These are phyloP conservation scores for Orychophragmus violaceus DNA, from an alignment of 345 rosid genomes.

Conservation along the genomic window DNA sequence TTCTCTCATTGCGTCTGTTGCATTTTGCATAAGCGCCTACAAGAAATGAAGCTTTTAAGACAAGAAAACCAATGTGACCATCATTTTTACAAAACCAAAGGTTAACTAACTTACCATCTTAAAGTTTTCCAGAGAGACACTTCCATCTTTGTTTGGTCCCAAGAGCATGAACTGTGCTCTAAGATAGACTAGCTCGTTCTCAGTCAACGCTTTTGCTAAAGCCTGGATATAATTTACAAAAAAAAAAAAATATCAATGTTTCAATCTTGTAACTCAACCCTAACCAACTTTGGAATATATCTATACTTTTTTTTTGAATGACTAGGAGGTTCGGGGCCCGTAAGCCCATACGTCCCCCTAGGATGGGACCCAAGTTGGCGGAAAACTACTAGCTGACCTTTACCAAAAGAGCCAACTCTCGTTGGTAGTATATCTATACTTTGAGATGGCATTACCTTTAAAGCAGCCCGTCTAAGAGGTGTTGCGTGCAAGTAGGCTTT, in stretches of 20 bases:
- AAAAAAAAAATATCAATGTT: neutral
- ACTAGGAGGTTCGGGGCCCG: too few species aligned
- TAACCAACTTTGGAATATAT: neutral
- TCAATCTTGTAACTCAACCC: neutral
- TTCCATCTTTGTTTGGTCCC: conserved; percentile 69
- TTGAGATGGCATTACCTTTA: conserved; percentile 41
- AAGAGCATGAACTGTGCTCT: conserved; percentile 63
- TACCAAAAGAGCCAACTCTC: too few species aligned
- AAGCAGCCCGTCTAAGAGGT: conserved; percentile 65
- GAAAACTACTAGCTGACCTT: too few species aligned
- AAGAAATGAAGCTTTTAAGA: neutral
- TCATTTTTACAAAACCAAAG: neutral
- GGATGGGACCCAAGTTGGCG: too few species aligned
- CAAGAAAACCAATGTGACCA: neutral
- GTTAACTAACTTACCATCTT: conserved; percentile 45
- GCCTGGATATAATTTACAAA: conserved; percentile 39
- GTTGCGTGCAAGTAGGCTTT: conserved; percentile 64
- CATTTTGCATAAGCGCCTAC: conserved; percentile 53
- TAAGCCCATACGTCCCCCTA: too few species aligned
- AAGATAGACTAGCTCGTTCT: conserved; percentile 68
- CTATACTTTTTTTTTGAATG: neutral
- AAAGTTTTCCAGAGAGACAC: conserved; percentile 64
- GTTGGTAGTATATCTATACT: too few species aligned
- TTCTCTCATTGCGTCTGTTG: conserved; percentile 71
- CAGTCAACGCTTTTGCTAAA: conserved; percentile 67